A percentile compares a stretch with the other conserved stretches of the same genome.
Evolutionary conservation across 192 early-diverging fungal species (phyloP).

Genomic region (Thamnidium elegans): DNA sequence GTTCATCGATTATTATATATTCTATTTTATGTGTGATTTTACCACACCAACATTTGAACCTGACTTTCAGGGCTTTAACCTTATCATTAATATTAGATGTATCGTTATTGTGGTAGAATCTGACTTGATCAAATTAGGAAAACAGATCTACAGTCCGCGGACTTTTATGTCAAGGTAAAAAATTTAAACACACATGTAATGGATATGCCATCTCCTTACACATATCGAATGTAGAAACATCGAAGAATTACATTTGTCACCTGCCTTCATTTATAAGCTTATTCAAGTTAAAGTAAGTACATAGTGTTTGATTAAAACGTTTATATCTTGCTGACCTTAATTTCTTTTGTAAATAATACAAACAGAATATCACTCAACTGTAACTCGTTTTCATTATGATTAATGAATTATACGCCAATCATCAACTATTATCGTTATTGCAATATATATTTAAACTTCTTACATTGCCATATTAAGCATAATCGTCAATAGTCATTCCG

Average conservation of each 20-base stretch:
- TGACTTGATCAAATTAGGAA: not conserved
- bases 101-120: conserved; percentile 4
- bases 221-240: conserved; percentile 6
- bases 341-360: conserved; percentile 13
- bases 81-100: not conserved
- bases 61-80: not conserved
- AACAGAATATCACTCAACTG: conserved; percentile 8
- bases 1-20: too few relatives aligned
- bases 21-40: too few relatives aligned
- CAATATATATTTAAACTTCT: too few relatives aligned
- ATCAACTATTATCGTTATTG: too few relatives aligned
- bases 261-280: conserved; percentile 8
- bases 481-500: too few relatives aligned
- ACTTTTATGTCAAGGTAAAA: not conserved
- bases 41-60: not conserved
- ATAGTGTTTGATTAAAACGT: conserved; percentile 10
- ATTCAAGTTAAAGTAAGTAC: conserved; percentile 11
- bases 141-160: conserved; percentile 8
- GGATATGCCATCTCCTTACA: conserved; percentile 7
- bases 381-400: too few relatives aligned
- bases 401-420: too few relatives aligned
- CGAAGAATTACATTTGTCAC: not conserved
- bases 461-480: too few relatives aligned
- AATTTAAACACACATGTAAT: not conserved
- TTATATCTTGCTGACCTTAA: conserved; percentile 12